Evolutionary conservation across 495 filamentous ascomycete genomes (phyloP).

Genomic region (Penicillium canescens): DNA sequence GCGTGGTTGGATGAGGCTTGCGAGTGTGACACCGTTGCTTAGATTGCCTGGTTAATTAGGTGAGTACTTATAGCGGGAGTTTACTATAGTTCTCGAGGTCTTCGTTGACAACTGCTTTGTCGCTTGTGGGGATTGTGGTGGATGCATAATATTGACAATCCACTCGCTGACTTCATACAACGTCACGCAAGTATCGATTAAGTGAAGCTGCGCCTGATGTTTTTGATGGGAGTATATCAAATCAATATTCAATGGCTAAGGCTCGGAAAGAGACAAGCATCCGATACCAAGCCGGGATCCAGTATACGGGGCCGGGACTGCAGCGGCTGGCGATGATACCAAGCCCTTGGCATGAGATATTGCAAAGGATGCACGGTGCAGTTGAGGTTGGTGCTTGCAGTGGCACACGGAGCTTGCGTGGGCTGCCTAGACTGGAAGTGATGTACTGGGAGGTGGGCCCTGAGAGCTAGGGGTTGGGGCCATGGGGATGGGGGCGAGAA

Average conservation of each 20-base stretch:
- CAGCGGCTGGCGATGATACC: neutral
- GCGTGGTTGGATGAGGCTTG: neutral
- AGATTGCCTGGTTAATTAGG: neutral
- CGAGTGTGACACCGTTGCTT: neutral
- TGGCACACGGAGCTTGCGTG: conserved; percentile 6
- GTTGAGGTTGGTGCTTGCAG: neutral
- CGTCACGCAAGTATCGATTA: too few species aligned
- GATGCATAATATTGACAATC: too few species aligned
- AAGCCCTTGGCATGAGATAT: neutral
- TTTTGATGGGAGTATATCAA: neutral
- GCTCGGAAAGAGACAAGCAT: neutral
- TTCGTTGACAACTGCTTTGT: too few species aligned
- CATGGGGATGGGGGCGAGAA: too few species aligned
- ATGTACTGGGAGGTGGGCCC: neutral
- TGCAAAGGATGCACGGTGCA: neutral
- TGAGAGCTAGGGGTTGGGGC: neutral
- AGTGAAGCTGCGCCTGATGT: neutral
- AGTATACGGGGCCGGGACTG: neutral
- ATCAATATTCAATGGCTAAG: neutral
- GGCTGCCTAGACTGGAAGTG: neutral
- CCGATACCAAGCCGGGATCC: neutral
- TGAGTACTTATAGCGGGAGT: too few species aligned
- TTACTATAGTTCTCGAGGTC: too few species aligned
- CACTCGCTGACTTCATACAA: too few species aligned
- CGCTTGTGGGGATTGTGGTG: too few species aligned